These are phyloP conservation scores for Botrytis cinerea DNA, from an alignment of 2,329 filamentous ascomycete genomes.

Conservation along the genomic window DNA sequence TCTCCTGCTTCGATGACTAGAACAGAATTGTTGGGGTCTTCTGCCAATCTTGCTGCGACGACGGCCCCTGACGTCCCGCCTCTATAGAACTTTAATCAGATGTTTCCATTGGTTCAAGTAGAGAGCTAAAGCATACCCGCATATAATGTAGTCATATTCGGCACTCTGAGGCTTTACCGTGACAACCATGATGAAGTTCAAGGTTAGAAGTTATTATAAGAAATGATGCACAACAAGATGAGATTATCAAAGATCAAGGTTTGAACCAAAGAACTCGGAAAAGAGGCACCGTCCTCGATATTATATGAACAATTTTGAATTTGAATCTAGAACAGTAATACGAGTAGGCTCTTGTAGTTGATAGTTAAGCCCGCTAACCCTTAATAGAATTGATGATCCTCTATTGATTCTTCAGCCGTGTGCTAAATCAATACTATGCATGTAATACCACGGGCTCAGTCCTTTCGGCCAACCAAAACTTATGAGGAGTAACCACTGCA, in stretches of 20 bases:
- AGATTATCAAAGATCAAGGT: not conserved
- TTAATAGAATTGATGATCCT: no score
- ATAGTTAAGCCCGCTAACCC: not conserved
- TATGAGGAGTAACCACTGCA: not conserved
- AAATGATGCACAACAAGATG: not conserved
- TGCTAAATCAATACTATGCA: not conserved
- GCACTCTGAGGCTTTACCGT: slow-evolving; percentile 28
- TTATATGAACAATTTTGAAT: not conserved
- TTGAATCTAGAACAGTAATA: not conserved
- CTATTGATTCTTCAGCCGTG: not conserved
- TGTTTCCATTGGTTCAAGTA: not conserved
- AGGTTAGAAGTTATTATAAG: not conserved
- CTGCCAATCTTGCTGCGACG: slow-evolving; percentile 55
- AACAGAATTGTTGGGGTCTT: slow-evolving; percentile 50
- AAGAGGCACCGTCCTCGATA: not conserved
- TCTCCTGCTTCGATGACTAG: slow-evolving; percentile 53
- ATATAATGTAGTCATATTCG: slow-evolving; percentile 37
- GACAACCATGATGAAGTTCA: slow-evolving; percentile 24
- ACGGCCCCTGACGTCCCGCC: slow-evolving; percentile 52
- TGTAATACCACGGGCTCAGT: not conserved
- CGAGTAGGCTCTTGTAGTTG: not conserved
- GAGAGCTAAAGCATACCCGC: slow-evolving; percentile 30
- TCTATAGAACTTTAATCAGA: slow-evolving; percentile 32
- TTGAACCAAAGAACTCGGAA: not conserved
- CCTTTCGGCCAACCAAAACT: not conserved